A percentile compares a stretch with the other conserved stretches of the same genome.
Evolutionary conservation across 495 filamentous ascomycete genomes (phyloP).

Genomic region (Talaromyces adpressus): DNA sequence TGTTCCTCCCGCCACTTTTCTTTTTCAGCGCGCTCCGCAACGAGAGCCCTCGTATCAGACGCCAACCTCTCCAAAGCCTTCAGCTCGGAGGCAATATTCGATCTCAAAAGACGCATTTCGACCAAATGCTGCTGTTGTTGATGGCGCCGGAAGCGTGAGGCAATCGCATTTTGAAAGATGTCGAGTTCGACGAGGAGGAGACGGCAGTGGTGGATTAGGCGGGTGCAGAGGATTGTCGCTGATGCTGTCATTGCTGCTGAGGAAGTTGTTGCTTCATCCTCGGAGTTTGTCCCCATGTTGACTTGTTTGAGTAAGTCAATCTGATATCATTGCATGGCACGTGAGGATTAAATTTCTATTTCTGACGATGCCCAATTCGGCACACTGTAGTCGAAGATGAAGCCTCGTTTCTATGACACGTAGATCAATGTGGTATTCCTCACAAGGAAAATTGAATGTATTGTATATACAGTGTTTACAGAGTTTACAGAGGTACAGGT

Average conservation of each 20-base stretch:
- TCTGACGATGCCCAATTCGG: no score
- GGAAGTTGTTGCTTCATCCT: not conserved
- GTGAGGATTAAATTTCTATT: not conserved
- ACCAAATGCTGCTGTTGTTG: conserved; percentile 28
- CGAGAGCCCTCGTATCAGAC: conserved; percentile 14
- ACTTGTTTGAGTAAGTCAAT: not conserved
- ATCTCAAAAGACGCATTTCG: conserved; percentile 44
- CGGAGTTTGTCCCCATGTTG: not conserved
- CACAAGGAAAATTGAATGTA: not conserved
- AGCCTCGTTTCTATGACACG: not conserved
- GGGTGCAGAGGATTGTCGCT: conserved; percentile 12
- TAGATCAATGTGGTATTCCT: not conserved
- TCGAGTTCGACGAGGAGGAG: conserved; percentile 41
- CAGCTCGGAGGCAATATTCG: conserved; percentile 40
- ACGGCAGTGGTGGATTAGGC: conserved; percentile 34
- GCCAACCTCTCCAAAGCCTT: conserved; percentile 43
- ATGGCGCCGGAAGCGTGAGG: conserved; percentile 36
- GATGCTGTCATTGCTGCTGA: not conserved
- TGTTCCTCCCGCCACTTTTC: not conserved
- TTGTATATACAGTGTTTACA: not conserved
- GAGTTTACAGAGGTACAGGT: no score
- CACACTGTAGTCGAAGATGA: not conserved
- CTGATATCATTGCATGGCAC: not conserved
- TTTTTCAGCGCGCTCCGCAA: conserved; percentile 5
- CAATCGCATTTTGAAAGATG: conserved; percentile 36